Evolutionary conservation across 176 grass and related monocot genomes (phyloP).

Genomic region (Bolboschoenus planiculmis): DNA sequence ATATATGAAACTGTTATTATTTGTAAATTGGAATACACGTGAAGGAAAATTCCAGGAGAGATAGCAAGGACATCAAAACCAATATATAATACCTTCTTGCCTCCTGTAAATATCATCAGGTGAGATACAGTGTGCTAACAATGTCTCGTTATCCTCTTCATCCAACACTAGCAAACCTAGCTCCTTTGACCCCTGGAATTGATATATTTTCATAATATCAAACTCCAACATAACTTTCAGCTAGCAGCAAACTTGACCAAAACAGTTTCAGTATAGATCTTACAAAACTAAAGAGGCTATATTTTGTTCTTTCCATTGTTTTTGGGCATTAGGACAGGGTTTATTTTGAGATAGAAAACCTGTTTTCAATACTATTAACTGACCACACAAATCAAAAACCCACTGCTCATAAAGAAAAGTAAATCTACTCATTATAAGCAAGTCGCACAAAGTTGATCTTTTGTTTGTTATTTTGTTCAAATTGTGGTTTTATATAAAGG

Average conservation of each 20-base stretch:
- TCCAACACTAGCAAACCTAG: constrained; percentile 61
- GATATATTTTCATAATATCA: constrained; percentile 8
- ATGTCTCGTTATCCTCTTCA: constrained; percentile 51
- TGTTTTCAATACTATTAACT: background rate
- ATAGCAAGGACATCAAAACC: background rate
- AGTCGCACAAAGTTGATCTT: background rate
- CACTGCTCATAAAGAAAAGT: background rate
- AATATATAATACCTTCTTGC: constrained; percentile 49
- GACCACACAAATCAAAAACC: background rate
- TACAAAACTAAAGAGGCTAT: background rate
- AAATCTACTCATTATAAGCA: background rate
- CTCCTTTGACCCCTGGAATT: constrained; percentile 57
- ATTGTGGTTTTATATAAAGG: background rate
- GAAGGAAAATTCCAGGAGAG: background rate
- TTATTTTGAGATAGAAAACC: background rate
- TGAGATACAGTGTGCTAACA: constrained; percentile 64
- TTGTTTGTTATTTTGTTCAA: background rate
- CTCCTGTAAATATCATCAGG: constrained; percentile 80
- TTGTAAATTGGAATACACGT: background rate
- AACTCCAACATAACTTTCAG: background rate
- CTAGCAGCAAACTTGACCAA: background rate
- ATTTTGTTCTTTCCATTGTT: background rate
- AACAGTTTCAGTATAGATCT: background rate
- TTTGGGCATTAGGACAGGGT: background rate
- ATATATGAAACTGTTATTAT: background rate